These are phyloP conservation scores for Colletotrichum limetticola DNA, from an alignment of 2,329 filamentous ascomycete species.

Conservation along the genomic window DNA sequence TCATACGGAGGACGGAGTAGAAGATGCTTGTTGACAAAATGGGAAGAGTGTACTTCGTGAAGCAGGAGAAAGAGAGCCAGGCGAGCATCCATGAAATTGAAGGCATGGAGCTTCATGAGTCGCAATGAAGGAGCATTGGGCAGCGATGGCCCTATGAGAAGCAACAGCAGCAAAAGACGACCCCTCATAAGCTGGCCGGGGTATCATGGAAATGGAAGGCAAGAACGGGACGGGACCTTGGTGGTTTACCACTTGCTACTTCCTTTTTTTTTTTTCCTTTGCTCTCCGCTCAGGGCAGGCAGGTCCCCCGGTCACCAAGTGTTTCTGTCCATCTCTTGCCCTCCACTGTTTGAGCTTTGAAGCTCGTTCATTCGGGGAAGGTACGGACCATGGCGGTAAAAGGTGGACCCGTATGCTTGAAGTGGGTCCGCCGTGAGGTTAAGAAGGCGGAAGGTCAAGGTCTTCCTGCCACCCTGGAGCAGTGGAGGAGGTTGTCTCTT, in stretches of 20 bases:
- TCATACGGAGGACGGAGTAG: not conserved
- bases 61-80: not conserved
- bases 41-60: not conserved
- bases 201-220: not conserved
- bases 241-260: not conserved
- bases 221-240: slow-evolving; percentile 1
- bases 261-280: not conserved
- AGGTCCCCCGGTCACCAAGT: not conserved
- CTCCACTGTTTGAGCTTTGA: slow-evolving; percentile 18
- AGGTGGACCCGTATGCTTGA: not conserved
- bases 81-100: slow-evolving; percentile 37
- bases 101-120: slow-evolving; percentile 38
- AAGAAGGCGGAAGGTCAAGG: not conserved
- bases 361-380: slow-evolving; percentile 17
- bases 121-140: slow-evolving; percentile 42
- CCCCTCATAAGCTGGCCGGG: slow-evolving; percentile 19
- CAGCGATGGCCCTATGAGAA: slow-evolving; percentile 33
- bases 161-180: slow-evolving; percentile 17
- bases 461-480: not conserved
- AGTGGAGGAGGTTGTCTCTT: not conserved
- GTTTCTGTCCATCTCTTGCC: not conserved
- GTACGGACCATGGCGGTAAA: slow-evolving; percentile 19
- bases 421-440: not conserved
- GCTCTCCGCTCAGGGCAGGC: not conserved
- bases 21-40: not conserved